Conservation (phyloP, 148 eudicot genomes). For the Euryodendron excelsum region DNA sequence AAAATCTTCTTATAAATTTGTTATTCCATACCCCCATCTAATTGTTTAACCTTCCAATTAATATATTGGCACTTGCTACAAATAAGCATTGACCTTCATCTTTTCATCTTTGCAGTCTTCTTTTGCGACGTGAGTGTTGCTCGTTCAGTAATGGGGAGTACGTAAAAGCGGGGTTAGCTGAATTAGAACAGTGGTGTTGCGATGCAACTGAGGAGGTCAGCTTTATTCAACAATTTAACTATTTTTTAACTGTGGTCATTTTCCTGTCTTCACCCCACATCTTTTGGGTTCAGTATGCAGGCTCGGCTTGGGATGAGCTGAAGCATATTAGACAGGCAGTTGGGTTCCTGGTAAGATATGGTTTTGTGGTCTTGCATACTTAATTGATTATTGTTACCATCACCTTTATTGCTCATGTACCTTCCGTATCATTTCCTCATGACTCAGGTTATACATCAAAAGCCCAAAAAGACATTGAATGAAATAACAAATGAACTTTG, state of each 20-base stretch:
- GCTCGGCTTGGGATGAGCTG: slow-evolving; percentile 94
- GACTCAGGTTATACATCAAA: slow-evolving; percentile 90
- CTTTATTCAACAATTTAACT: neutral
- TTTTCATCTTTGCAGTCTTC: slow-evolving; percentile 55
- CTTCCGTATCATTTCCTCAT: slow-evolving; percentile 6
- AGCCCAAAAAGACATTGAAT: slow-evolving; percentile 83
- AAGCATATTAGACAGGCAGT: slow-evolving; percentile 99
- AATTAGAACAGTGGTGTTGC: slow-evolving; percentile 90
- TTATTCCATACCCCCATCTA: neutral
- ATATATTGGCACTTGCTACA: neutral
- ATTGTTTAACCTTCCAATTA: neutral
- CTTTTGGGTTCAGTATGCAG: slow-evolving; percentile 68
- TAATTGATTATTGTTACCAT: neutral
- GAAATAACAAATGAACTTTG: slow-evolving; percentile 93
- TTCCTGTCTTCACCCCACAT: neutral
- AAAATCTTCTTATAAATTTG: neutral
- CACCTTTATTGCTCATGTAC: neutral
- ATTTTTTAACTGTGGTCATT: neutral
- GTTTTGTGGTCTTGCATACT: neutral
- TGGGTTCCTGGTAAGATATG: slow-evolving; percentile 74
- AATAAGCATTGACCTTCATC: neutral
- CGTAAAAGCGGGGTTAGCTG: slow-evolving; percentile 92
- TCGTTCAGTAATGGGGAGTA: slow-evolving; percentile 96
- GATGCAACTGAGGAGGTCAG: slow-evolving; percentile 86
- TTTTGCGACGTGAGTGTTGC: slow-evolving; percentile 96